phyloP scores from a whole-genome alignment of 192 early-diverging fungal species.

The Rhizophagus sp. region DNA sequence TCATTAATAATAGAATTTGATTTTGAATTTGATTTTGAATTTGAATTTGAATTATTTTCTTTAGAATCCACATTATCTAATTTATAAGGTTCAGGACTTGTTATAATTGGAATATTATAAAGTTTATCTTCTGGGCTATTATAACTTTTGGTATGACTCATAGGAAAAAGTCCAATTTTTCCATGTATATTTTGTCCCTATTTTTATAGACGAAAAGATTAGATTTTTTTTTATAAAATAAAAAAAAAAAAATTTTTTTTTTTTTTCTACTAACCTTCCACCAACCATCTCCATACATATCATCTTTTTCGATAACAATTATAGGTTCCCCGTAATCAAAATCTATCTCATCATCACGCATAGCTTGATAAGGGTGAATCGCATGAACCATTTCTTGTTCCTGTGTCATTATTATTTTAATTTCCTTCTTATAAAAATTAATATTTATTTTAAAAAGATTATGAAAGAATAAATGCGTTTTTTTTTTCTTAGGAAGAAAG shows the following conservation, averaged over 20 bases:
- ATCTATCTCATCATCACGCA: slow-evolving; percentile 69
- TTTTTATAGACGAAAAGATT: background rate
- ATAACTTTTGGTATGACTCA: slow-evolving; percentile 56
- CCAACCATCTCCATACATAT: slow-evolving; percentile 74
- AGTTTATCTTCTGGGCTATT: slow-evolving; percentile 25
- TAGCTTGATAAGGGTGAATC: slow-evolving; percentile 58
- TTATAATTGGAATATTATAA: background rate
- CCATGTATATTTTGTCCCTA: slow-evolving; percentile 69
- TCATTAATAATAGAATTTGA: background rate
- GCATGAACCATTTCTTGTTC: slow-evolving; percentile 54
- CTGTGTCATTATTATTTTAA: background rate
- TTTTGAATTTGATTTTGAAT: no score
- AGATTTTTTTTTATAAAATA: background rate
- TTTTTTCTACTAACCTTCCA: slow-evolving; percentile 59
- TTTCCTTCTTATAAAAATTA: no score
- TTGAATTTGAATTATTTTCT: background rate
- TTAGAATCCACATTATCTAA: background rate
- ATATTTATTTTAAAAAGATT: no score
- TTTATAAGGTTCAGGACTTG: background rate
- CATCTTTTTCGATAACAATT: slow-evolving; percentile 70
- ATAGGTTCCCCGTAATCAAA: slow-evolving; percentile 67
- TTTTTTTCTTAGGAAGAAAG: no score
- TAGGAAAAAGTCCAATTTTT: slow-evolving; percentile 73
- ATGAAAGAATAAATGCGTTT: no score
- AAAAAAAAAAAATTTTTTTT: background rate